phyloP scores from a whole-genome alignment of 257 asterid species.

The Cordia subcordata region DNA sequence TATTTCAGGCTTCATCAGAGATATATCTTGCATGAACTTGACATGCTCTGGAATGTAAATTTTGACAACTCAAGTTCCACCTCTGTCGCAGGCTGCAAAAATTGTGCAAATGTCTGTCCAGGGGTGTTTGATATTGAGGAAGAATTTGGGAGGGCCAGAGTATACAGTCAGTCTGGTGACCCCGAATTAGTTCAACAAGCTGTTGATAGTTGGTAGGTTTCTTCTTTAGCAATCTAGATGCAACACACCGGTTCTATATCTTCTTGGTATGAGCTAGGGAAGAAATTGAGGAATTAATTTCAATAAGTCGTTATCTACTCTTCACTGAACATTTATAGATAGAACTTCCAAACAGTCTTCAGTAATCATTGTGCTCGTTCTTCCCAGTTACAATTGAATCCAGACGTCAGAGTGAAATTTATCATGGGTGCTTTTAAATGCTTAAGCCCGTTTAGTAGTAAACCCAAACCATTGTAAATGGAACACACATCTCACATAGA shows the following conservation, averaged over 20 bases:
- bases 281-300: too few species aligned
- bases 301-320: background rate
- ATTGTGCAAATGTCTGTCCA: slow-evolving; percentile 83
- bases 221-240: background rate
- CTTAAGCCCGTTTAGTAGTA: too few species aligned
- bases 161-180: slow-evolving; percentile 61
- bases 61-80: background rate
- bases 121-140: slow-evolving; percentile 83
- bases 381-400: background rate
- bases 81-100: slow-evolving; percentile 73
- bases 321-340: background rate
- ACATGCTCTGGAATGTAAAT: background rate
- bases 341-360: background rate
- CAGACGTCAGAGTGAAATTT: too few species aligned
- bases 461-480: too few species aligned
- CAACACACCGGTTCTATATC: background rate
- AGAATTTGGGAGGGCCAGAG: slow-evolving; percentile 98
- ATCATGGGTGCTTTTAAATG: too few species aligned
- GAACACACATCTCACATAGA: too few species aligned
- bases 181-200: slow-evolving; percentile 76
- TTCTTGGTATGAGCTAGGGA: background rate
- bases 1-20: too few species aligned
- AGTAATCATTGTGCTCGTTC: background rate
- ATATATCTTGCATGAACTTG: too few species aligned
- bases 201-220: slow-evolving; percentile 78